A percentile compares a stretch with the other conserved stretches of the same genome.
phyloP scores from a whole-genome alignment of 225 moss, liverwort and hornwort species.

The Lunularia cruciata region DNA sequence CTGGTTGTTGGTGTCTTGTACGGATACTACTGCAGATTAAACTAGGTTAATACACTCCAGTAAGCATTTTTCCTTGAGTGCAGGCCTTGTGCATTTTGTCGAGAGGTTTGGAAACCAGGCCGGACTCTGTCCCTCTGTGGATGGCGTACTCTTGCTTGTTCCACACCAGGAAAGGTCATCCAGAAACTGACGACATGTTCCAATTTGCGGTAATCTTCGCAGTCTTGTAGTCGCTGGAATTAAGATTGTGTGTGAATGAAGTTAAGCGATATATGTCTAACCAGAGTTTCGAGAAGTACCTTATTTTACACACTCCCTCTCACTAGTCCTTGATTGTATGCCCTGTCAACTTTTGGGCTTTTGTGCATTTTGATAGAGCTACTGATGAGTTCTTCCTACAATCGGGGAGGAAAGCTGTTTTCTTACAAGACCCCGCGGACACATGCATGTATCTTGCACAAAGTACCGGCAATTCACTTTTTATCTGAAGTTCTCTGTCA shows the following conservation, averaged over 20 bases:
- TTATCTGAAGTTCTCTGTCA: slow-evolving; percentile 2
- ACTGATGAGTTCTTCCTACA: background rate
- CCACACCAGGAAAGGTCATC: slow-evolving; percentile 54
- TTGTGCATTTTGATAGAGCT: no score
- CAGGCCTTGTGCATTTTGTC: slow-evolving; percentile 77
- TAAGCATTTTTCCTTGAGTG: background rate
- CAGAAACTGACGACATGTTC: slow-evolving; percentile 74
- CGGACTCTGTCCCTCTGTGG: slow-evolving; percentile 59
- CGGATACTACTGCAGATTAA: no score
- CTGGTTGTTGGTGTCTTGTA: no score
- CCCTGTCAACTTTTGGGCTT: no score
- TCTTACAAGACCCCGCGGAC: no score
- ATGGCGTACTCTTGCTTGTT: slow-evolving; percentile 66
- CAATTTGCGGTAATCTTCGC: slow-evolving; percentile 59
- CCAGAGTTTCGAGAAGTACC: no score
- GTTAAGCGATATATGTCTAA: no score
- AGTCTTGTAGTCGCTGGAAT: background rate
- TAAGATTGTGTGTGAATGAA: no score
- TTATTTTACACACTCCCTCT: no score
- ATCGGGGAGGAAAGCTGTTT: background rate
- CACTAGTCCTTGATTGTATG: background rate
- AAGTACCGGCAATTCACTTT: background rate
- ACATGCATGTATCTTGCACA: background rate
- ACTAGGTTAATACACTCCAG: background rate
- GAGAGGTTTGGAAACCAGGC: slow-evolving; percentile 70